These are phyloP conservation scores for Alternaria longipes DNA, from an alignment of 2,329 filamentous ascomycete species.

Conservation along the genomic window DNA sequence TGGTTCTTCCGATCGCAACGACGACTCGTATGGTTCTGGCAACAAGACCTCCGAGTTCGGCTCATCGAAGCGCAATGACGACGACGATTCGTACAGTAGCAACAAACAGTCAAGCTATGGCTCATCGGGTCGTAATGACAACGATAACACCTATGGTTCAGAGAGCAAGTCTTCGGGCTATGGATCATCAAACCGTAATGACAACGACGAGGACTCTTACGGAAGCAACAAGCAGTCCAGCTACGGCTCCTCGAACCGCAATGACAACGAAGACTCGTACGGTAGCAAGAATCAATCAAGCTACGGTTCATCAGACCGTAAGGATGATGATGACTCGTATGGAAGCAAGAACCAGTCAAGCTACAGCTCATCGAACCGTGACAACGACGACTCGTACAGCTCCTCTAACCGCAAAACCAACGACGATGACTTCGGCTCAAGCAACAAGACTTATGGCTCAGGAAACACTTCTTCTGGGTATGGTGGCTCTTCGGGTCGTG, in stretches of 20 bases:
- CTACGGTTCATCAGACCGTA: slow-evolving; percentile 4
- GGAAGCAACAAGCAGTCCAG: slow-evolving; percentile 12
- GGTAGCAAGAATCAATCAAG: slow-evolving; percentile 12
- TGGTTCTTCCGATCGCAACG: slow-evolving; percentile 8
- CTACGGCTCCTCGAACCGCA: slow-evolving; percentile 3
- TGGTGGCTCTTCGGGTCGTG: slow-evolving; percentile 2
- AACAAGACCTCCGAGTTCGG: slow-evolving; percentile 19
- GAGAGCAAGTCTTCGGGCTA: background rate
- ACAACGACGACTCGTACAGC: slow-evolving; percentile 14
- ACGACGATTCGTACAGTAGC: slow-evolving; percentile 11
- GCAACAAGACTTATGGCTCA: slow-evolving; percentile 2
- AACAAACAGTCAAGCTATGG: slow-evolving; percentile 19
- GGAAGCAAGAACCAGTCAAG: slow-evolving; percentile 15
- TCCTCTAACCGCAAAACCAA: slow-evolving; percentile 15
- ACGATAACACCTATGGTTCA: slow-evolving; percentile 5
- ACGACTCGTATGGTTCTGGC: slow-evolving; percentile 19
- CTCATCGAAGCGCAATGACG: slow-evolving; percentile 8
- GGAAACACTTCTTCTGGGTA: slow-evolving; percentile 7
- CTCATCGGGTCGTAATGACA: slow-evolving; percentile 2
- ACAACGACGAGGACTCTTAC: slow-evolving; percentile 7
- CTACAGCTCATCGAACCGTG: slow-evolving; percentile 8
- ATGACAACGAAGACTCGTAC: slow-evolving; percentile 10
- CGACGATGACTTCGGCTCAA: slow-evolving; percentile 8
- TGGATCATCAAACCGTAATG: slow-evolving; percentile 5
- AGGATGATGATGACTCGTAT: slow-evolving; percentile 12